Evolutionary conservation across 2,329 filamentous ascomycete genomes (phyloP), one percentile per base, ranked within the genome.

Genomic region (Nothopassalora personata): DNA sequence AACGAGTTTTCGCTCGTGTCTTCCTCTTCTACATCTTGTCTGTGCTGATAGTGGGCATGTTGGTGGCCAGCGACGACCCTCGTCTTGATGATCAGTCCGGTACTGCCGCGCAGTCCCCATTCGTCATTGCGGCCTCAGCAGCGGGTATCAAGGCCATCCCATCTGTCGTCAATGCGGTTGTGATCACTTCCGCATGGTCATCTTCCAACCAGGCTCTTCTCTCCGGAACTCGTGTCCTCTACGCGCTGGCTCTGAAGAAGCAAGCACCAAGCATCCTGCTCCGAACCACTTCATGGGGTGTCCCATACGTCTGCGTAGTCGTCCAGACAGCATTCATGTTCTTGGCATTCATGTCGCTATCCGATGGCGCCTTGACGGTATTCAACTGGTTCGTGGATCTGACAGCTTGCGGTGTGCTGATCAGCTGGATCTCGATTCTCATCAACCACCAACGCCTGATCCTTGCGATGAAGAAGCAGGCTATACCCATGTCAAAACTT

Each of bases 381-480:
- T 88, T 88, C 65, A 85, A 78, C 72, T 88, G 85, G 84, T 75
- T 88, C 9, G 78, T 87, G 11, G 76, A 83, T 54, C 69, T 88
- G 45, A 86, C 84, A 0, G 80, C 85, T 0, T 83, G 82, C 4
- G 85, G 84, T 7, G 84, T 86, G 3, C 69, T 89, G 48, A 77
- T 88, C 6, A 85, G 81, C 1, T 89, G 86, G 86, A 66, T 62
- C 30, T 56, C 62, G 11, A 66, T 69, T 49, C 56, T 67, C 27
- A 54, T 66, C 58, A 68, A 68, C 47, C 67, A 68, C 43, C 54
- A 65, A 50, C 65, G 66, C 2, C 62, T 68, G 1, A 59, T 69
- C 30, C 47, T 66, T 27, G 67, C 67, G 2, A 67, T 69, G 64
- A 65, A 60, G 51, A 65, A 66, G 49, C 67, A 69, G 18, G 56